phyloP scores from a whole-genome alignment of 352 stramenopile species.

The Globisporangium lucens region DNA sequence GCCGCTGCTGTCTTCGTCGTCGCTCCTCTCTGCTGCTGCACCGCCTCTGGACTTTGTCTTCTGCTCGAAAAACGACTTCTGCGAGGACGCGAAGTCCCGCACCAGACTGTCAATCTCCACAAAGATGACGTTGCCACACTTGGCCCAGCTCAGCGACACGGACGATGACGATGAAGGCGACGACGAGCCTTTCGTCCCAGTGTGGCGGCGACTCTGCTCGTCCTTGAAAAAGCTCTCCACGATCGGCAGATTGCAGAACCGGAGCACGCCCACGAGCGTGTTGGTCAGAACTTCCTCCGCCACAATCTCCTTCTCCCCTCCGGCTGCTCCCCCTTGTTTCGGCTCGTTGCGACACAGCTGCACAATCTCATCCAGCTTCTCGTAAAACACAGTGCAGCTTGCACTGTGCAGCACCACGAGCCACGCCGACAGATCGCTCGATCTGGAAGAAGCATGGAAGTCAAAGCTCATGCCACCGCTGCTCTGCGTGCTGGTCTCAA shows the following conservation, averaged over 20 bases:
- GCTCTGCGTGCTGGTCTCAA: constrained; percentile 33
- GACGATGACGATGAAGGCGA: constrained; percentile 19
- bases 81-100: constrained; percentile 70
- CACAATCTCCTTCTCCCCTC: constrained; percentile 19
- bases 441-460: neutral
- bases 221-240: constrained; percentile 73
- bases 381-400: constrained; percentile 70
- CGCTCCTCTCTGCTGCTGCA: constrained; percentile 8
- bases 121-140: constrained; percentile 81
- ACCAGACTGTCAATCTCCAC: constrained; percentile 79
- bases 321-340: neutral
- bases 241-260: constrained; percentile 76
- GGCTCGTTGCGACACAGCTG: constrained; percentile 46
- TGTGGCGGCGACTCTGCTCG: constrained; percentile 16
- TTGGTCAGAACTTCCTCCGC: constrained; percentile 59
- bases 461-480: constrained; percentile 4
- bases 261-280: constrained; percentile 58
- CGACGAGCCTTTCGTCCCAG: constrained; percentile 17
- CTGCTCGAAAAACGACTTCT: constrained; percentile 30
- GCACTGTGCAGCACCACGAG: constrained; percentile 67
- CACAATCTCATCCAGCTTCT: constrained; percentile 82
- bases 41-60: constrained; percentile 18
- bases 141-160: constrained; percentile 61
- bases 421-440: constrained; percentile 58
- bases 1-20: constrained; percentile 21